Base-by-base conservation (phyloP, 169 alveolate species). In the Cardiosporidium cionae region DNA sequence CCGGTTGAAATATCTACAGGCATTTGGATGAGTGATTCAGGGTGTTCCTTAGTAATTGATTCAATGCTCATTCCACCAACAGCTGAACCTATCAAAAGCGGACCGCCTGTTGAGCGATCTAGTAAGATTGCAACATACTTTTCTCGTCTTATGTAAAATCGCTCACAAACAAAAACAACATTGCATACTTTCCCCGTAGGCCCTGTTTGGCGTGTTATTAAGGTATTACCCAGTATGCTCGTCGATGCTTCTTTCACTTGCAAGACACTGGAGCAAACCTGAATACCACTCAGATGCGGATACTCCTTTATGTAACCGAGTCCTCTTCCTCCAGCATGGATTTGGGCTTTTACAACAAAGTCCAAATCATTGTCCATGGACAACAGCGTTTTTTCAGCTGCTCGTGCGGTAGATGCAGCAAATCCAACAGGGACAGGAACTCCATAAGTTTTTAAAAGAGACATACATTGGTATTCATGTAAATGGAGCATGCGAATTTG, bases 31-130 rank as follows among this genome's bases (percentile, higher is more conserved):
- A 89, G 86, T 52, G 86, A 70, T 28, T 79, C 85, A 22, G 95
- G 94, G 54, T 86, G 70, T 31, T 68, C 52, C 25, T 74, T 72
- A 44, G 92, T 91, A n/a, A 81, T 84, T 64, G 87, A 93, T 79
- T 92, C 97, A 37, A 90, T 90, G 78, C 83, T 78, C 77, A 90
- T 85, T 37, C 97, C 97, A 52, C 97, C 97, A 6, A 65, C 77
- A 33, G 81, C 76, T 25, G 89, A 44, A 68, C 83, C 85, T 5
- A 83, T 78, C 54, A 83, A 71, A 34, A 83, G 22, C 29, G 96
- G 91, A 31, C 94, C 94, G 25, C 97, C 96, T 9, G 92, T 80
- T 31, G 76, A 72, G 35, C 98, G 86, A 80, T 96, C 98, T 68
- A 95, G 84, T 65, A 91, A 77, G 58, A 96, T 85, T 52, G 98